Base-by-base conservation (phyloP, 73 alveolate genomes). In the Paramecium octaurelia region DNA sequence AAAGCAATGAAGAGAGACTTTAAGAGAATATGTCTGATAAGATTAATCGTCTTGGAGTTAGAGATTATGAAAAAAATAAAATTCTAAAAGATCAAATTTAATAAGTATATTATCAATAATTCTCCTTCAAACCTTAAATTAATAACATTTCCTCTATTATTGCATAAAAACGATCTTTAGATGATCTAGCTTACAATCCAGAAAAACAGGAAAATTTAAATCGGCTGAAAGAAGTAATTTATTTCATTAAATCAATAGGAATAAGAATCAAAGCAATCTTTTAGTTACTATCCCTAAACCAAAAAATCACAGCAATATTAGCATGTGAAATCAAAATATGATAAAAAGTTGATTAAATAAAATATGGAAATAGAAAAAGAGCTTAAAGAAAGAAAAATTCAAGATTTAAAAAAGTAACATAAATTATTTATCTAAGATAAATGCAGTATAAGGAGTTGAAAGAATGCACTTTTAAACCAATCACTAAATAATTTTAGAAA, bases 391-490 rank as follows among this genome's bases (percentile, higher is more conserved):
- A 89, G 88, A 24, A 58, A 89, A 71, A 44, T 71, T 12, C 18
- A 70, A 23, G 86, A 89, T 24, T 70, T 89, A 29, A 89, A 89
- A 54, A 89, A 89, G 91, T 89, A 89, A 21, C n/a, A 12, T 0
- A 87, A 1, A 24, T 8, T n/a, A 31, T 36, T 18, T 12, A 87
- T 10, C 34, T 6, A 58, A 87, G 93, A 68, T 42, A 87, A 73
- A 44, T 89, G 40, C 43, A 89, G 48, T 89, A 89, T 71, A 76
- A 89, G 23, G 90, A 89, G 29, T 70, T 89, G 46, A 89, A 89
- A 40, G 94, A 89, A 44, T 89, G 94, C 14, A 89, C 94, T 2
- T 89, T 89, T 35, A 89, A 89, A 38, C 94, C 94, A 70, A 43
- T 71, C 2, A 44, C 84, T 6, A 89, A 69, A 27, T 34, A 89